Evolutionary conservation across 768 basidiomycete genomes (phyloP), one percentile per base, ranked within the genome.

Genomic region (Suillus decipiens): DNA sequence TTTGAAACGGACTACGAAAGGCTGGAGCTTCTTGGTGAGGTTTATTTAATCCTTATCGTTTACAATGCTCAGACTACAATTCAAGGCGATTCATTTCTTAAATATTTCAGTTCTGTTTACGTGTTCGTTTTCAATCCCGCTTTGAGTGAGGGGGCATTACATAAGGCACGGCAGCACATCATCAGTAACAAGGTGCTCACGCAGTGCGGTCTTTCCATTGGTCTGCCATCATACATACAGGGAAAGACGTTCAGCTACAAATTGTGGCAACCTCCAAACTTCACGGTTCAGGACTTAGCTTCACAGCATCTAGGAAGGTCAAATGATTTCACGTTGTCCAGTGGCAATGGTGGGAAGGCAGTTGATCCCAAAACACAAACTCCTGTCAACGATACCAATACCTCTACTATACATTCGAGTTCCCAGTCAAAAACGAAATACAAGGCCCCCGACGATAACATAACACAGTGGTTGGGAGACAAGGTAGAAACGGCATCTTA

Each of bases 1-100:
- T 80, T 84, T 54, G 91, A 90, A 66, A 81, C 82, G 63, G 84
- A 95, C 76, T 95, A 95, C 73, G 92, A 96, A 75, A 86, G 93
- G 41, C 76, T 94, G 53, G 94, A 95, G 72, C 80, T 94, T 57
- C 81, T 95, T 17, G 93, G 92, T 93, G 68, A 63, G 78, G 59
- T 61, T 37, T n/a, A 55, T 9, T 47, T 17, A n/a, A 22, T 28
- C 9, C 24, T 47, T 61, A 39, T 59, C 39, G 28, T 64, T n/a
- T 5, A 6, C 42, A 17, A 42, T 33, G 39, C 22, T 37, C 43
- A 34, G 48, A 60, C 14, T 45, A 60, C 43, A 57, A 28, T 64
- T 50, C 34, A 67, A 87, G 93, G 93, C 36, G 94, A 95, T 74
- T 85, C 92, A 28, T 92, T 91, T 72, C 77, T 96, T 65, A 96